Evolutionary conservation across 2,329 filamentous ascomycete genomes (phyloP), one percentile per base, ranked within the genome.

Genomic region (Fusarium acutatum): DNA sequence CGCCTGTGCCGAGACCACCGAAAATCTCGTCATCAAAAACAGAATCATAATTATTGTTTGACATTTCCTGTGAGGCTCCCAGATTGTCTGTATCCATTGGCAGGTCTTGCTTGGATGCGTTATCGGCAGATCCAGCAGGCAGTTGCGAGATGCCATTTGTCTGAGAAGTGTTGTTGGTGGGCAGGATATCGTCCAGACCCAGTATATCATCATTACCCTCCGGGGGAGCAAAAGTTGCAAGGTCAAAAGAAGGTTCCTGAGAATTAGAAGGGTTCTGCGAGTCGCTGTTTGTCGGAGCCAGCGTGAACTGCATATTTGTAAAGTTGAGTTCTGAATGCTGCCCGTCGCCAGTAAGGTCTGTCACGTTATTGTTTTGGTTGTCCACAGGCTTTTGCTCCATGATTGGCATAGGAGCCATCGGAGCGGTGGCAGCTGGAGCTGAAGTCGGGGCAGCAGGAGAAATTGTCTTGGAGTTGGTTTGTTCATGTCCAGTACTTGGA

Each of bases 271-370:
- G 62, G 22, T 77, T 67, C 49, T 80, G 77, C 35, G 62, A 72
- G 26, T 81, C 72, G 63, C 79, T 79, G 54, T 79, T 81, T 14
- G 83, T 70, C 2, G 87, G 85, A 4, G 86, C 88, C 9, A 89
- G 81, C 0, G 86, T 85, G 71, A 90, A 90, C 40, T 87, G 84
- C 86, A 89, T 89, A 70, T 89, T 83, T 20, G 88, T 89, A 73
- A 89, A 90, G 69, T 85, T 85, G 13, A 86, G 81, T 58, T 85
- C 84, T n/a, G 83, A 78, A 52, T 81, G 60, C 26, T 72, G 61
- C 14, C 73, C 73, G 30, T 68, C 71, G 6, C 64, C 67, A 2
- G 75, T 56, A 8, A 74, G 60, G 24, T 74, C 75, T 60, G 74
- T 71, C 28, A 74, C 69, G 11, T 65, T 52, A 35, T 35, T 65